These are phyloP conservation scores for Suhomyces yuchorum DNA, from an alignment of 1,139 yeast species.

Conservation along the genomic window DNA sequence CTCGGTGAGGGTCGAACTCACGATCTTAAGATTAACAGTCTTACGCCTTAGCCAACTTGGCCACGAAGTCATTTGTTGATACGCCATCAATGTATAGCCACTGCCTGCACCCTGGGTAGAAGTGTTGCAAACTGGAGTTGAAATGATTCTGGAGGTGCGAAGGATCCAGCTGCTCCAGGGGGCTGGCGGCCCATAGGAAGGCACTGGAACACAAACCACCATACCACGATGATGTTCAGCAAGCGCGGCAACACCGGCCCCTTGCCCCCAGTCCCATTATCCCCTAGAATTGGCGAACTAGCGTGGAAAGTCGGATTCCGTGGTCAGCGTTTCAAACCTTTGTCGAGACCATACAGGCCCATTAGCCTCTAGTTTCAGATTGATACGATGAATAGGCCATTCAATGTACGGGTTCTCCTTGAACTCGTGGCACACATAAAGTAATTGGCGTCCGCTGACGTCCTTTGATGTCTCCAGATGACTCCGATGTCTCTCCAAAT, in stretches of 20 bases:
- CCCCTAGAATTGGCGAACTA: background rate
- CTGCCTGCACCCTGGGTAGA: background rate
- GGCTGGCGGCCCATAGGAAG: no score
- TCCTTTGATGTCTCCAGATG: no score
- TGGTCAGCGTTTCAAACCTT: background rate
- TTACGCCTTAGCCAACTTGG: conserved; percentile 61
- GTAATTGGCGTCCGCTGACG: background rate
- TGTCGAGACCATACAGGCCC: background rate
- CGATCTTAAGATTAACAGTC: conserved; percentile 55
- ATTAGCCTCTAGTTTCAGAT: background rate
- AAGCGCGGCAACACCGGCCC: no score
- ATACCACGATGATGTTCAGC: no score
- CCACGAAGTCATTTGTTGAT: conserved; percentile 46
- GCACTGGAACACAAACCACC: no score
- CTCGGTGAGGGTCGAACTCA: conserved; percentile 51
- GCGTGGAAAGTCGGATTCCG: background rate
- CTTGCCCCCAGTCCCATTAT: background rate
- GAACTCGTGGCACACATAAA: background rate
- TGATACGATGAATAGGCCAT: background rate
- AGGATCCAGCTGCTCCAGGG: no score
- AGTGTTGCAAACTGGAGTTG: no score
- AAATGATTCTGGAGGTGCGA: no score
- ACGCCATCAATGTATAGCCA: background rate
- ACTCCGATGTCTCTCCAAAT: no score
- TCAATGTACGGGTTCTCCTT: background rate